These are phyloP conservation scores for Phytomonas serpens DNA, from an alignment of 208 protist genomes.

Conservation along the genomic window DNA sequence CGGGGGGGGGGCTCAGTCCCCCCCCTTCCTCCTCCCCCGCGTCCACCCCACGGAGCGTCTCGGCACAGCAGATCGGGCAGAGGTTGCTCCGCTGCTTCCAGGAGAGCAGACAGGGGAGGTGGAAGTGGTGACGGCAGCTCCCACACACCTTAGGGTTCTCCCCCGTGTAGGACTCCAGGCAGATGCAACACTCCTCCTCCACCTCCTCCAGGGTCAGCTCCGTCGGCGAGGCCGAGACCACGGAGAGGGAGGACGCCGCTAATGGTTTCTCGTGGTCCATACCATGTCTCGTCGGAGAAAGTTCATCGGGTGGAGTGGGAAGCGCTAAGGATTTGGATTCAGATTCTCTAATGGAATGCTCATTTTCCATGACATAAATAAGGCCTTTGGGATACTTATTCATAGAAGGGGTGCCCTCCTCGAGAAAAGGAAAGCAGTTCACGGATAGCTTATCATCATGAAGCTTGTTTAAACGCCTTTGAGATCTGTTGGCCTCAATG, in stretches of 20 bases:
- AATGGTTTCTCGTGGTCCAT: background rate
- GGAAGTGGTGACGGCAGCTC: slow-evolving; percentile 59
- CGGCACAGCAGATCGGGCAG: slow-evolving; percentile 62
- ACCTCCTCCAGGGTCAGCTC: background rate
- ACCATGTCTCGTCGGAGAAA: background rate
- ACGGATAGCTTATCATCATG: no score
- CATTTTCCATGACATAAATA: no score
- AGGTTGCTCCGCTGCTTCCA: slow-evolving; percentile 77
- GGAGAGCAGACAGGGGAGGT: slow-evolving; percentile 54
- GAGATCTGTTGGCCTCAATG: no score
- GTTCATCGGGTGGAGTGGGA: background rate
- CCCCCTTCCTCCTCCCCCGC: slow-evolving; percentile 14
- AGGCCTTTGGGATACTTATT: no score
- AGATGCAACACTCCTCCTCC: slow-evolving; percentile 67
- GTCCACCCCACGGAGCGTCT: slow-evolving; percentile 37
- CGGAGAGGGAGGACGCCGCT: background rate
- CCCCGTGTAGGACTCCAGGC: slow-evolving; percentile 47
- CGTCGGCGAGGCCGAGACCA: background rate
- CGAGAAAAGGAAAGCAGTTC: no score
- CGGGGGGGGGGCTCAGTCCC: slow-evolving; percentile 8
- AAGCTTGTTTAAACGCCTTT: no score
- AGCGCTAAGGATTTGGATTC: no score
- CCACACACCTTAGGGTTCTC: slow-evolving; percentile 58
- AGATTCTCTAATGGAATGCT: no score
- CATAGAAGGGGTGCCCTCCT: no score